Conservation (phyloP, 208 protist species). For the Wallacemonas rigidus region DNA sequence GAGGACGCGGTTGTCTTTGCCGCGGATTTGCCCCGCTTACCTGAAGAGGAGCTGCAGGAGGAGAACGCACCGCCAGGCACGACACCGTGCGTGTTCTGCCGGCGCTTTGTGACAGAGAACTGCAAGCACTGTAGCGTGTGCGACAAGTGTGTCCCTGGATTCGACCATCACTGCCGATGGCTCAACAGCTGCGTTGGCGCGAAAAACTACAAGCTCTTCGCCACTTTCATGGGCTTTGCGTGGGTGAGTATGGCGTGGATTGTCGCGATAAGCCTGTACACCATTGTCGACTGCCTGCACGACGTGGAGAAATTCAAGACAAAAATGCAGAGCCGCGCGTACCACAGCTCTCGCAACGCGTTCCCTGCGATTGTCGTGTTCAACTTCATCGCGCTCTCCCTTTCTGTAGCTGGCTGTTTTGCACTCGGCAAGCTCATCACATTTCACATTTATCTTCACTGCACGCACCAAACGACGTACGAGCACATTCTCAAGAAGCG, state of each 20-base stretch:
- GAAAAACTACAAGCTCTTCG: constrained; percentile 84
- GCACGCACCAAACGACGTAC: constrained; percentile 67
- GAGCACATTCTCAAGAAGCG: constrained; percentile 76
- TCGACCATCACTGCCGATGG: constrained; percentile 94
- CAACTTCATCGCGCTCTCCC: constrained; percentile 51
- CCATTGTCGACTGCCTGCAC: constrained; percentile 45
- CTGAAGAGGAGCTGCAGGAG: constrained; percentile 45
- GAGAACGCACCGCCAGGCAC: constrained; percentile 42
- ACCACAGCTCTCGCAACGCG: constrained; percentile 45
- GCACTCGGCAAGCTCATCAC: constrained; percentile 71
- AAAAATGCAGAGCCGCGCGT: constrained; percentile 41
- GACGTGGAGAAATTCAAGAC: constrained; percentile 48
- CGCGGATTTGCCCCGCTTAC: constrained; percentile 52
- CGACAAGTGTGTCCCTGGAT: constrained; percentile 90
- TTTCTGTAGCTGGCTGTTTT: constrained; percentile 35
- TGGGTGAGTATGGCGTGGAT: constrained; percentile 68
- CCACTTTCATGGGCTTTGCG: constrained; percentile 63
- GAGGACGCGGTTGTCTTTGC: constrained; percentile 75
- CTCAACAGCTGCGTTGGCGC: constrained; percentile 86
- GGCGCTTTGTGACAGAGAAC: constrained; percentile 65
- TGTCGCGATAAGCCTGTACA: constrained; percentile 63
- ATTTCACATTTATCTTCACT: constrained; percentile 77
- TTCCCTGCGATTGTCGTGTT: constrained; percentile 60
- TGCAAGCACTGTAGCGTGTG: constrained; percentile 92
- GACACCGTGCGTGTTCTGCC: constrained; percentile 81